phyloP scores from a whole-genome alignment of 495 filamentous ascomycete genomes.

The Tuber aestivum region DNA sequence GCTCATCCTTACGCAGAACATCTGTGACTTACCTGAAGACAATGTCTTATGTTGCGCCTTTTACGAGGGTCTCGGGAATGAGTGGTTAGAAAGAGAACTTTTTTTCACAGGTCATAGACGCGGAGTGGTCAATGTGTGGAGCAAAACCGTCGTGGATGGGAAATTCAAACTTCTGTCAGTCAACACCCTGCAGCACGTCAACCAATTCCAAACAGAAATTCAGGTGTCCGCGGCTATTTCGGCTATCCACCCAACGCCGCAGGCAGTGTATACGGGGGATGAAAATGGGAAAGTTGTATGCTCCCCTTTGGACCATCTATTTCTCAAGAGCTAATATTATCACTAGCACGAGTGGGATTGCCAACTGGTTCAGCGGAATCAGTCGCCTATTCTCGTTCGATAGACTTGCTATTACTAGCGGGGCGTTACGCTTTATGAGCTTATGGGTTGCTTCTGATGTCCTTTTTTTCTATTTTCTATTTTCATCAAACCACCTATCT shows the following conservation, averaged over 20 bases:
- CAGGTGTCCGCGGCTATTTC: slow-evolving; percentile 81
- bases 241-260: slow-evolving; percentile 75
- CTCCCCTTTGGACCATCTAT: slow-evolving; percentile 16
- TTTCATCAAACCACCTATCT: background rate
- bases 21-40: slow-evolving; percentile 67
- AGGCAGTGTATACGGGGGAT: slow-evolving; percentile 86
- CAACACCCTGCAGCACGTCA: slow-evolving; percentile 76
- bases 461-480: slow-evolving; percentile 4
- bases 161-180: slow-evolving; percentile 53
- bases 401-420: slow-evolving; percentile 10
- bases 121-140: slow-evolving; percentile 75
- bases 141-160: slow-evolving; percentile 48
- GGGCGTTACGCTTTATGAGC: slow-evolving; percentile 17
- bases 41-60: slow-evolving; percentile 75
- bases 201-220: slow-evolving; percentile 64
- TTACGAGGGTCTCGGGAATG: slow-evolving; percentile 85
- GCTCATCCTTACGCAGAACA: slow-evolving; percentile 68
- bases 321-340: slow-evolving; percentile 15
- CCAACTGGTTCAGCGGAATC: slow-evolving; percentile 38
- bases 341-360: slow-evolving; percentile 42
- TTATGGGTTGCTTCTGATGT: slow-evolving; percentile 20
- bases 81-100: slow-evolving; percentile 83
- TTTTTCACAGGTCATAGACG: slow-evolving; percentile 81
- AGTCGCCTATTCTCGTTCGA: slow-evolving; percentile 29
- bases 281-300: slow-evolving; percentile 76